Evolutionary conservation across 805 yeast genomes (phyloP), one percentile per base, ranked within the genome.

Genomic region (Metschnikowia dekortorum): DNA sequence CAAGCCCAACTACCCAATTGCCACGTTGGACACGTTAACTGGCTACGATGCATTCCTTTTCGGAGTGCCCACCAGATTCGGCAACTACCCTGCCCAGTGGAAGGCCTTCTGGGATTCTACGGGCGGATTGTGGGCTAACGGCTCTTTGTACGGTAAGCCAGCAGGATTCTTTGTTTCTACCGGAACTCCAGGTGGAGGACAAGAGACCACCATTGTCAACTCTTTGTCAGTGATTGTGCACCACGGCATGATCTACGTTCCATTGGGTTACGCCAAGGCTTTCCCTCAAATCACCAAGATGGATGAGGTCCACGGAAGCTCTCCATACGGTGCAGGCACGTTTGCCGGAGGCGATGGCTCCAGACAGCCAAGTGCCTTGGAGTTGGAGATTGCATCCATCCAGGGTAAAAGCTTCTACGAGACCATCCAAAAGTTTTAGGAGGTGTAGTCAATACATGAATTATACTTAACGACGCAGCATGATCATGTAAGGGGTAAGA

Each of bases 41-140:
- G 71, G 76, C 55, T 86, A 84, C 74, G 96, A 90, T 64, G 96
- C 91, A 43, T 81, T 85, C 73, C 57, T 90, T 57, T 87, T 89
- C 60, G 97, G 96, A 64, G 67, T 87, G 59, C 95, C 96, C 61
- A 86, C 96, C 49, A 82, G 96, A 71, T 89, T 72, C 65, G 97
- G 96, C 69, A 80, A 77, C 66, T 70, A 77, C 69, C 92, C 96
- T 49, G 85, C 89, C 45, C 95, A 89, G 69, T 79, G 84, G 78
- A 79, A 78, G 68, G 73, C 86, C 16, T 88, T 85, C 76, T 80
- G 87, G 80, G 96, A 86, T 62, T 68, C 82, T 50, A 84, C 91
- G 40, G 94, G 94, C 64, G 83, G 83, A 33, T 73, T 85, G 59
- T 89, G 96, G 96, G 89, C 85, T 44, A 47, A 64, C 16, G 92